phyloP scores from a whole-genome alignment of 306 rosid species.

The Gleditsia sinensis region DNA sequence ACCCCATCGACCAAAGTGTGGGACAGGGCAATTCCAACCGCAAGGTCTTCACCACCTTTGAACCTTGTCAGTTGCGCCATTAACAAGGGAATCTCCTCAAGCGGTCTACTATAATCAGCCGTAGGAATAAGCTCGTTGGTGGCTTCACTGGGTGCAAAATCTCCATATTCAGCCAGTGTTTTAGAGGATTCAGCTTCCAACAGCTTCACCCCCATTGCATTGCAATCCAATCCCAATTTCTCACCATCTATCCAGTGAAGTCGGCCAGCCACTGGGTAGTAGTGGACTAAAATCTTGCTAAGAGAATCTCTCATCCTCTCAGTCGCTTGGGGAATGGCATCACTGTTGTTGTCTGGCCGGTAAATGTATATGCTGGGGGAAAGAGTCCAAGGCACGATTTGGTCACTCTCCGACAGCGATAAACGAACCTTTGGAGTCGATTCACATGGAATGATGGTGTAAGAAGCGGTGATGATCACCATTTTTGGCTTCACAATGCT shows the following conservation, averaged over 20 bases:
- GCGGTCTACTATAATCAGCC: slow-evolving; percentile 9
- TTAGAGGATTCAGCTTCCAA: slow-evolving; percentile 16
- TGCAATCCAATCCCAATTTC: not conserved
- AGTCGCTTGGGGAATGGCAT: too few relatives aligned
- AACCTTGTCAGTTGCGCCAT: slow-evolving; percentile 21
- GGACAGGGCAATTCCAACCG: not conserved
- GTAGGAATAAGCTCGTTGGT: slow-evolving; percentile 18
- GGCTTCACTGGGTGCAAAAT: slow-evolving; percentile 25
- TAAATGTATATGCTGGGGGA: slow-evolving; percentile 11
- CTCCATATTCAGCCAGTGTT: slow-evolving; percentile 14
- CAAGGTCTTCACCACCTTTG: not conserved
- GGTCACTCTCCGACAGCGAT: slow-evolving; percentile 5
- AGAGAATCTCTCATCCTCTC: slow-evolving; percentile 27
- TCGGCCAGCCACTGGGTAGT: slow-evolving; percentile 38
- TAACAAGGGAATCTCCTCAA: not conserved
- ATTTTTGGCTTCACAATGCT: not conserved
- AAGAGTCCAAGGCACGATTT: not conserved
- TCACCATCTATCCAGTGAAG: not conserved
- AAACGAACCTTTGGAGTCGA: slow-evolving; percentile 11
- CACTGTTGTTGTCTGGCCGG: not conserved
- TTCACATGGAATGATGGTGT: not conserved
- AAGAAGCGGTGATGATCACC: not conserved
- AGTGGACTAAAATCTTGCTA: slow-evolving; percentile 17
- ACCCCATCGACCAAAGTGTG: slow-evolving; percentile 10
- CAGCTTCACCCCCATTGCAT: slow-evolving; percentile 22